Conservation (phyloP, 768 basidiomycete genomes). For the Fistulinella prunicolor region DNA sequence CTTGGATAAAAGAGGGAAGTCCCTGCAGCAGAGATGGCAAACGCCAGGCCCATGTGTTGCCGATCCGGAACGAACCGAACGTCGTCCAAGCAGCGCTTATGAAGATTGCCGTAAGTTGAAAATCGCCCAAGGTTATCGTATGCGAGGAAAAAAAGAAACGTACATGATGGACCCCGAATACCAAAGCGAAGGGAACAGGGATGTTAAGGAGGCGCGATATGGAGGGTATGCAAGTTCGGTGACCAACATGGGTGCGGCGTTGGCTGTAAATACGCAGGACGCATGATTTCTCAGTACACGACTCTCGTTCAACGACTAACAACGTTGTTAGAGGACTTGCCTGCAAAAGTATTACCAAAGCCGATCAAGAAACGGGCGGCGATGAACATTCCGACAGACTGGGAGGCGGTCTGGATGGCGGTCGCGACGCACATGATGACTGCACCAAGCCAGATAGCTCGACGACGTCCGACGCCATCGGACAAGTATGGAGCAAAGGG, state of each 20-base stretch:
- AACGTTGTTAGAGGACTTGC: constrained; percentile 26
- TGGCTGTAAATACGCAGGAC: constrained; percentile 46
- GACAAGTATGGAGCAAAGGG: constrained; percentile 71
- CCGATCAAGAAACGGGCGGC: constrained; percentile 78
- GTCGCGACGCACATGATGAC: constrained; percentile 67
- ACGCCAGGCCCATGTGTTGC: constrained; percentile 76
- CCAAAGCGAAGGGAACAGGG: constrained; percentile 83
- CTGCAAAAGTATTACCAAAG: constrained; percentile 72
- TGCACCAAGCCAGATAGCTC: constrained; percentile 65
- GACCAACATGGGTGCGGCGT: constrained; percentile 79
- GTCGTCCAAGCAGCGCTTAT: constrained; percentile 78
- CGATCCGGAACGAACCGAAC: constrained; percentile 73
- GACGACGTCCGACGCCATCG: constrained; percentile 68
- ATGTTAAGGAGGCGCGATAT: constrained; percentile 77
- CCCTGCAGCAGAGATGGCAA: constrained; percentile 76
- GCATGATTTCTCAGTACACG: too few species aligned
- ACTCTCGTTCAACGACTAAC: background rate
- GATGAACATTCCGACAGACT: constrained; percentile 75
- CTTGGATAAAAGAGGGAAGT: constrained; percentile 64
- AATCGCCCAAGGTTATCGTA: background rate
- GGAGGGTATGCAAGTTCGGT: constrained; percentile 81
- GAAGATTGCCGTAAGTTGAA: background rate
- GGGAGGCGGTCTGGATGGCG: constrained; percentile 67
- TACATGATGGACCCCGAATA: constrained; percentile 79
- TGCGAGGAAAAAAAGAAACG: too few species aligned